Base-by-base conservation (phyloP, 2,329 filamentous ascomycete genomes). In the Rhinocladiella similis region DNA sequence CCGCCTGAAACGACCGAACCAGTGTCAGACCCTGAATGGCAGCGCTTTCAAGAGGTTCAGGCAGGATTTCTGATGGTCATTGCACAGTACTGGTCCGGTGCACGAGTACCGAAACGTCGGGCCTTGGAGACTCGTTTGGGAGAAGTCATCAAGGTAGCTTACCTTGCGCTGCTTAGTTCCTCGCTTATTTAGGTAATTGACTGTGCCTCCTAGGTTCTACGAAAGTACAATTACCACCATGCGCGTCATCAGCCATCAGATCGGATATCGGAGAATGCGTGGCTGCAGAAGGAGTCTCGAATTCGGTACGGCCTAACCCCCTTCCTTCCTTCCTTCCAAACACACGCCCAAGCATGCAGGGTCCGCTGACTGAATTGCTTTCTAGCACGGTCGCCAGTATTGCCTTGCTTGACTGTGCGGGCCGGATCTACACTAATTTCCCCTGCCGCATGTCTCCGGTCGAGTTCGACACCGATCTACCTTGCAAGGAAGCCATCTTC, bases 1-100 rank as follows among this genome's bases (percentile, higher is more conserved):
- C 43, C 20, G 43, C 22, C 22, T 29, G 43, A 22, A 14, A 50
- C 39, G 14, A 59, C 47, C 35, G 63, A 48, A 33, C 41, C 47
- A n/a, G 20, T 54, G n/a, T 61, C 65, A 7, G 64, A 63, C 27
- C 66, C 47, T 4, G 68, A 70, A 39, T 75, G 70, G 73, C 50
- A 62, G 20, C 67, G 65, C 13, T 75, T 77, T 25, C 71, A 74
- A 50, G 70, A 73, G 47, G 66, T 77, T 20, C 75, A 76, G 57
- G 75, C 74, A 6, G 75, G 73, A 1, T 72, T 74, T 50, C 57
- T 77, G 47, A 75, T 76, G 51, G 65, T 72, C 0, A 61, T 73
- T 47, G 67, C 69, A 1, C 76, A 78, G 53, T 77, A 77, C 56
- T 77, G 76, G 76, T 70, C 72, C 3, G 75, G 75, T 4, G 70